Percentiles rank a stretch among this genome's conserved stretches.
Conservation (phyloP, 208 protist genomes). For the Trypanosoma caninum region DNA sequence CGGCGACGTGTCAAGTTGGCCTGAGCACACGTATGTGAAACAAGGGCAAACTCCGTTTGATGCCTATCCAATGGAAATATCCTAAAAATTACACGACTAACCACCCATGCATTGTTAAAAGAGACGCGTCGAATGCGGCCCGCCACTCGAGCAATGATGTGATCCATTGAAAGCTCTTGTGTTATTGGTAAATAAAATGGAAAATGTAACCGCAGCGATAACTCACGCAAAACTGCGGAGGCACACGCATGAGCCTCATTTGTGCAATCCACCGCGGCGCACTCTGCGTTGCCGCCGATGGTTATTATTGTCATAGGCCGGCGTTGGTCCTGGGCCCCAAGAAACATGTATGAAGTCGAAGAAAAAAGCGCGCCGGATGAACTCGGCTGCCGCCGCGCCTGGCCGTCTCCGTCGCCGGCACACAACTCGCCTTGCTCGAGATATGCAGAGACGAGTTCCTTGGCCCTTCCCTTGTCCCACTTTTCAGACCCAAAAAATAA, state of each 20-base stretch:
- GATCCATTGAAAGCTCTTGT: slow-evolving; percentile 46
- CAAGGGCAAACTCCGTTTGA: slow-evolving; percentile 70
- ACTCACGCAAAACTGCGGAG: slow-evolving; percentile 49
- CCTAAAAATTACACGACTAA: slow-evolving; percentile 73
- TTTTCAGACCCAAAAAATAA: slow-evolving; percentile 23
- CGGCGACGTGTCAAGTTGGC: slow-evolving; percentile 74
- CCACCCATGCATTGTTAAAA: slow-evolving; percentile 80
- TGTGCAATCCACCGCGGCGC: slow-evolving; percentile 55
- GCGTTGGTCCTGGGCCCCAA: slow-evolving; percentile 65
- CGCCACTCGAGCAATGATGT: slow-evolving; percentile 65
- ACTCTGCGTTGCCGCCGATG: slow-evolving; percentile 37
- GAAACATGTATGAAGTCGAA: slow-evolving; percentile 73
- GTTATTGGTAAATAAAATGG: slow-evolving; percentile 86
- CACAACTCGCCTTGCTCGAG: slow-evolving; percentile 40
- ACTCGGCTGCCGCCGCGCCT: slow-evolving; percentile 25
- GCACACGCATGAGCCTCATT: slow-evolving; percentile 52
- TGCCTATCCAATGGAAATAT: slow-evolving; percentile 73
- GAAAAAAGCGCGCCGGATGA: slow-evolving; percentile 63
- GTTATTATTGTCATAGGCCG: slow-evolving; percentile 75
- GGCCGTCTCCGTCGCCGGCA: slow-evolving; percentile 25
- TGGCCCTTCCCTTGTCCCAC: slow-evolving; percentile 48
- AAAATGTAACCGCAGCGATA: slow-evolving; percentile 62
- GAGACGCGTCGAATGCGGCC: slow-evolving; percentile 81
- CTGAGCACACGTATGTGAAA: slow-evolving; percentile 83
- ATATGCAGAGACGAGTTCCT: slow-evolving; percentile 53